phyloP scores from a whole-genome alignment of 2,329 filamentous ascomycete species.

The Sporothrix schenckii region DNA sequence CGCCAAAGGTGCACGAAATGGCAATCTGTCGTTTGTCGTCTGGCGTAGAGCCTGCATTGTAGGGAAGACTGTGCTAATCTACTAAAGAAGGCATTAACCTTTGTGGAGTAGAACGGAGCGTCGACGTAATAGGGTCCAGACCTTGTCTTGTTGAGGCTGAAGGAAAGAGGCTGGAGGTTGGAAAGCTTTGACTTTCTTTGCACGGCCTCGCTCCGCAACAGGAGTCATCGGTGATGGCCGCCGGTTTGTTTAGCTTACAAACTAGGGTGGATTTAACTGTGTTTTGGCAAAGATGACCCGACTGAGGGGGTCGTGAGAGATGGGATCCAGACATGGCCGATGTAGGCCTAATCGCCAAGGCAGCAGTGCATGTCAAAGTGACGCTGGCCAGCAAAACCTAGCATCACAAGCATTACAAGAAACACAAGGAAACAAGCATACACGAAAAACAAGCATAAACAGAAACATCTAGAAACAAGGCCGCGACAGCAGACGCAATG shows the following conservation, averaged over 20 bases:
- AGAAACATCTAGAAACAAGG: conserved; percentile 8
- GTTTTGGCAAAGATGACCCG: not conserved
- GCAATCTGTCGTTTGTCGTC: too few relatives aligned
- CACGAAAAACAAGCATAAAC: not conserved
- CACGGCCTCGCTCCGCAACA: too few relatives aligned
- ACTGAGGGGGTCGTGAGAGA: not conserved
- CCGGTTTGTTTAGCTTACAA: too few relatives aligned
- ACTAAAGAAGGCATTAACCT: not conserved
- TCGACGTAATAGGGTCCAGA: not conserved
- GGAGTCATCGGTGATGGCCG: too few relatives aligned
- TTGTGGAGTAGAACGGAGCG: not conserved
- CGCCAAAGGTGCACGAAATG: too few relatives aligned
- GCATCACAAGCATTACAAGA: too few relatives aligned
- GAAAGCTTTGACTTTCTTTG: too few relatives aligned
- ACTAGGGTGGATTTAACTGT: too few relatives aligned
- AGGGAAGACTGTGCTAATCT: not conserved
- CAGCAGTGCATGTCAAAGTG: conserved; percentile 6
- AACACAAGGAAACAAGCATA: too few relatives aligned
- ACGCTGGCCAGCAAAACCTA: not conserved
- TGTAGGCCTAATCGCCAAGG: conserved; percentile 21
- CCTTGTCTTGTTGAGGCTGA: not conserved
- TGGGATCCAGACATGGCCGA: not conserved
- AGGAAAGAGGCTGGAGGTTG: not conserved
- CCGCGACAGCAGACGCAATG: conserved; percentile 3
- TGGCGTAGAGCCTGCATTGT: too few relatives aligned